Base-by-base conservation (phyloP, 306 rosid species). In the Citrullus mucosospermus region DNA sequence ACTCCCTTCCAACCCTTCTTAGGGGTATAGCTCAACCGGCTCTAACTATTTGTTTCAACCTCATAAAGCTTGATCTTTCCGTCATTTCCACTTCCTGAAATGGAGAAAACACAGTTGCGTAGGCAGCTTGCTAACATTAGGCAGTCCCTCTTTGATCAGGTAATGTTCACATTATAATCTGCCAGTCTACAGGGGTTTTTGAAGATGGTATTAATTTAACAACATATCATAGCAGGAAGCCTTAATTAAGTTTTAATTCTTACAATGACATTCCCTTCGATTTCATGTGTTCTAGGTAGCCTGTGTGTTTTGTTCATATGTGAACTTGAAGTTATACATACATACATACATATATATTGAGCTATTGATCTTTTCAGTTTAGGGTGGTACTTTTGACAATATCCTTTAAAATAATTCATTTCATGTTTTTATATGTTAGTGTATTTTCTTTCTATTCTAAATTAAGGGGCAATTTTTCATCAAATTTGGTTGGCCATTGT, bases 81-180 rank as follows among this genome's bases (percentile, higher is more conserved):
- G 8, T 5, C 39, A 44, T 38, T 62, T 53, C 22, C 50, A 68
- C 32, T 32, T 39, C 76, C 32, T 50, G 39, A 43, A 81, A 91
- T 93, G 98, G 93, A 89, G 59, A 89, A 83, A 86, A 83, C 78
- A 85, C 87, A 87, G 46, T 58, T 86, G 41, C 81, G 75, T 17
- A 81, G 91, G 54, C 96, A 89, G 74, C 79, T 90, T 78, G 85
- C 83, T 54, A 70, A 82, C 41, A 84, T 86, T 88, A 92, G 91
- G 82, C 96, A 92, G 36, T 88, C 93, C 80, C 85, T 92, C 81
- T 92, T 92, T 79, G 93, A 91, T 70, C 96, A 90, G 97, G 97
- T 92, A 66, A 44, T 51, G 8, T 81, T 76, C 30, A 7, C 41
- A 39, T 66, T 17, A 17, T 0, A 34, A 2, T 34, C n/a, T 8